Conservation (phyloP, 768 basidiomycete genomes). For the Candolleomyces eurysporus region DNA sequence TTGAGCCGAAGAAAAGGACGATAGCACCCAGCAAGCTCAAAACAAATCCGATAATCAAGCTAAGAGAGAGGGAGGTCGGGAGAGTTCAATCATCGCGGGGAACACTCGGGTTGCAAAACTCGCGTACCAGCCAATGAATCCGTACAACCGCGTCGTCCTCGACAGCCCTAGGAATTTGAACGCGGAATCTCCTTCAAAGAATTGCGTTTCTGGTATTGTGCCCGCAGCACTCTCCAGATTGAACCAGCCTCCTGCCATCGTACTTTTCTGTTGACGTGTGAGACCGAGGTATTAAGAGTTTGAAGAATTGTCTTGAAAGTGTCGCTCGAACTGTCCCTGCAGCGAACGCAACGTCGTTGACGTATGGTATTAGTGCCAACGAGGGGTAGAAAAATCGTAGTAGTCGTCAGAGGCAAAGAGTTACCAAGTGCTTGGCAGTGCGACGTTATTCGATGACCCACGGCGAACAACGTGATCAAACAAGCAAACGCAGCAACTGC, state of each 20-base stretch:
- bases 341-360: not conserved
- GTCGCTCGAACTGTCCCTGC: constrained; percentile 2
- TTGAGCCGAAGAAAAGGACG: constrained; percentile 68
- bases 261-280: constrained; percentile 2
- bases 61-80: constrained; percentile 23
- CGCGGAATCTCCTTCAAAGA: constrained; percentile 88
- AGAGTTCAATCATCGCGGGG: not conserved
- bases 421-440: too few relatives aligned
- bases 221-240: constrained; percentile 70
- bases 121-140: constrained; percentile 79
- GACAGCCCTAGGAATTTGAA: constrained; percentile 80
- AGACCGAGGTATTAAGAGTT: not conserved
- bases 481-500: too few relatives aligned
- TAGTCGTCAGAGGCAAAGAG: too few relatives aligned
- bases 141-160: constrained; percentile 78
- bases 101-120: not conserved
- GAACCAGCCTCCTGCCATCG: constrained; percentile 60
- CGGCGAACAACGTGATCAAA: too few relatives aligned
- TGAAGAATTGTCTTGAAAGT: not conserved
- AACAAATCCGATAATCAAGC: constrained; percentile 72
- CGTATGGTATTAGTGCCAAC: not conserved
- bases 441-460: too few relatives aligned
- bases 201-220: constrained; percentile 71
- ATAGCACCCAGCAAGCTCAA: constrained; percentile 79
- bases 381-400: too few relatives aligned